These are phyloP conservation scores for Cokeromyces recurvatus DNA, from an alignment of 371 early-diverging fungal genomes.

Conservation along the genomic window DNA sequence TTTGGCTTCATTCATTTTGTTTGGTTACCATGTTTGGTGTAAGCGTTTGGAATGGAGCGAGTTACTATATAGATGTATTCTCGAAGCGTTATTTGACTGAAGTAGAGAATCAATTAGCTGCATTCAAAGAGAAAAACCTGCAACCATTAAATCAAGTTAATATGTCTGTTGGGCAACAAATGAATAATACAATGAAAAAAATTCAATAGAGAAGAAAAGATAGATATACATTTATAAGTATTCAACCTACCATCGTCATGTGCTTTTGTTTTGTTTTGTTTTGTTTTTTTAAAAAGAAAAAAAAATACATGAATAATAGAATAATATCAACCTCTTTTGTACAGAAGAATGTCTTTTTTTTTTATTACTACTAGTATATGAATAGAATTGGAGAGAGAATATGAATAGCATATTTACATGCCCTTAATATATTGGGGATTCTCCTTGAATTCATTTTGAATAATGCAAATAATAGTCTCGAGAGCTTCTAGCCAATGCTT, in stretches of 20 bases:
- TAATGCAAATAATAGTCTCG: slow-evolving; percentile 58
- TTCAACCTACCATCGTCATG: no score
- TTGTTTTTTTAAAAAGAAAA: neutral
- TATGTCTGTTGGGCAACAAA: no score
- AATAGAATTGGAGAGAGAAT: no score
- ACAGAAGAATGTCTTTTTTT: neutral
- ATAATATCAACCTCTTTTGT: no score
- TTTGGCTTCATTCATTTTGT: slow-evolving; percentile 50
- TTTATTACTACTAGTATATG: no score
- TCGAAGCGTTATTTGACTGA: slow-evolving; percentile 49
- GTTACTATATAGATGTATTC: slow-evolving; percentile 66
- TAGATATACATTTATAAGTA: no score
- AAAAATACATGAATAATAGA: no score
- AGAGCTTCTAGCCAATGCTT: slow-evolving; percentile 73
- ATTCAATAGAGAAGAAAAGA: no score
- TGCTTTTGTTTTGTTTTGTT: no score
- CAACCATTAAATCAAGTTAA: no score
- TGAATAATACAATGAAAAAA: no score
- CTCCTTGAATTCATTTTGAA: slow-evolving; percentile 26
- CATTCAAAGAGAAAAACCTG: neutral
- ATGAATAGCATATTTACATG: slow-evolving; percentile 53
- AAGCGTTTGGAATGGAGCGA: slow-evolving; percentile 62
- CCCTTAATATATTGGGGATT: slow-evolving; percentile 48
- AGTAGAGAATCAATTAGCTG: slow-evolving; percentile 4
- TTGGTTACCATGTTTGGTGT: slow-evolving; percentile 48